Percentiles rank a stretch among this genome's conserved stretches.
These are phyloP conservation scores for Boletus sensibilis DNA, from an alignment of 768 basidiomycete species.

Conservation along the genomic window DNA sequence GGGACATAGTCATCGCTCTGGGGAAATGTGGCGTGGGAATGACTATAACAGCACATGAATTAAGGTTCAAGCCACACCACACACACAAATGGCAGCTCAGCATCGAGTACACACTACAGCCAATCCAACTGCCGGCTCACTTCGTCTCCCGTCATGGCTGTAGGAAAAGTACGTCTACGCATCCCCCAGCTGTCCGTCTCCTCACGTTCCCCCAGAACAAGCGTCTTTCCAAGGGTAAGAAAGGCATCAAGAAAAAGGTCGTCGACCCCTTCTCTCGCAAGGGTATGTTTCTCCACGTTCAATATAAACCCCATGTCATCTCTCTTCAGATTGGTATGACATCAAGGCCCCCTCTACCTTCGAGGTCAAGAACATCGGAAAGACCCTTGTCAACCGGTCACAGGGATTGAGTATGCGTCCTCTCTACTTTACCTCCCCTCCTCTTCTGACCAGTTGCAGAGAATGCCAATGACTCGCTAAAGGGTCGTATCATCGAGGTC, in stretches of 20 bases:
- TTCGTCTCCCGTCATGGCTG: conserved; percentile 66
- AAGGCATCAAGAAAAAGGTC: conserved; percentile 99
- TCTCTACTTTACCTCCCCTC: background rate
- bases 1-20: conserved; percentile 41
- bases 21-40: conserved; percentile 42
- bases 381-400: conserved; percentile 97
- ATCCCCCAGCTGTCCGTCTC: background rate
- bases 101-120: conserved; percentile 37
- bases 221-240: conserved; percentile 96
- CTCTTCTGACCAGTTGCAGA: conserved; percentile 47
- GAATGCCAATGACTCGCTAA: conserved; percentile 98
- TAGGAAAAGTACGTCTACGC: conserved; percentile 69
- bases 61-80: conserved; percentile 65
- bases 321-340: conserved; percentile 91
- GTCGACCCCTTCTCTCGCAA: conserved; percentile 99
- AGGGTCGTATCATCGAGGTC: conserved; percentile 94
- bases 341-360: conserved; percentile 98
- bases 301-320: background rate
- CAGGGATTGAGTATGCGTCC: conserved; percentile 88
- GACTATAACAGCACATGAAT: conserved; percentile 36
- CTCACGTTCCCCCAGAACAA: conserved; percentile 69
- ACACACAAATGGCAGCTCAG: conserved; percentile 12
- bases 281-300: conserved; percentile 49
- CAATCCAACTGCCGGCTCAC: conserved; percentile 48
- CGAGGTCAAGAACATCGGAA: conserved; percentile 94